Percentiles rank a stretch among this genome's conserved stretches.
Evolutionary conservation across 306 rosid species (phyloP).

Genomic region (Astragalus membranaceus): DNA sequence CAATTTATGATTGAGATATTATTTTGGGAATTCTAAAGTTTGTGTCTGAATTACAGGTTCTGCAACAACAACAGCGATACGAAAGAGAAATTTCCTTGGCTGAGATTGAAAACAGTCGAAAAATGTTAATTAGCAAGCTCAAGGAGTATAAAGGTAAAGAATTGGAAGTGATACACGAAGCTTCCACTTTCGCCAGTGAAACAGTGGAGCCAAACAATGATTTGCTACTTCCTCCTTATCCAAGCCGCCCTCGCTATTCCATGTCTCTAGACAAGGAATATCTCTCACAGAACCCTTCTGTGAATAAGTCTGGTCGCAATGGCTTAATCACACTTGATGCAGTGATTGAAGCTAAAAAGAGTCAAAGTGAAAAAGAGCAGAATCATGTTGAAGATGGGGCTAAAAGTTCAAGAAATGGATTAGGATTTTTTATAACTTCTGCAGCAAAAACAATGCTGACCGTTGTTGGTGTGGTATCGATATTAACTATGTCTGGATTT

Average conservation of each 20-base stretch:
- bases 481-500: slow-evolving; percentile 60
- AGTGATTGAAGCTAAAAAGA: slow-evolving; percentile 31
- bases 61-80: slow-evolving; percentile 70
- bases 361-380: slow-evolving; percentile 19
- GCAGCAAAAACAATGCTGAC: slow-evolving; percentile 69
- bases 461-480: slow-evolving; percentile 60
- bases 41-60: slow-evolving; percentile 39
- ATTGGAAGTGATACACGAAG: slow-evolving; percentile 78
- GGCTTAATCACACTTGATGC: slow-evolving; percentile 38
- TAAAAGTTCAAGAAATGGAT: slow-evolving; percentile 39
- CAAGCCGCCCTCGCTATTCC: slow-evolving; percentile 53
- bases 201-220: slow-evolving; percentile 72
- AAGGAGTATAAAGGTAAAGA: slow-evolving; percentile 71
- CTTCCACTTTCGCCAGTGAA: slow-evolving; percentile 86
- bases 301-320: slow-evolving; percentile 42
- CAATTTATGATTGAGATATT: background rate
- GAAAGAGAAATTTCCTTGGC: slow-evolving; percentile 82
- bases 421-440: slow-evolving; percentile 37
- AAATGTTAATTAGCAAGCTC: slow-evolving; percentile 66
- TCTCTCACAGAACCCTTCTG: slow-evolving; percentile 35
- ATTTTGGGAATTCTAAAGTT: slow-evolving; percentile 6
- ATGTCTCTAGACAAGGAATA: slow-evolving; percentile 42
- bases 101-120: slow-evolving; percentile 84
- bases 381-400: slow-evolving; percentile 28
- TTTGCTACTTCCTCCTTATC: slow-evolving; percentile 88